Evolutionary conservation across 495 filamentous ascomycete genomes (phyloP).

Genomic region (Diplogelasinospora grovesii): DNA sequence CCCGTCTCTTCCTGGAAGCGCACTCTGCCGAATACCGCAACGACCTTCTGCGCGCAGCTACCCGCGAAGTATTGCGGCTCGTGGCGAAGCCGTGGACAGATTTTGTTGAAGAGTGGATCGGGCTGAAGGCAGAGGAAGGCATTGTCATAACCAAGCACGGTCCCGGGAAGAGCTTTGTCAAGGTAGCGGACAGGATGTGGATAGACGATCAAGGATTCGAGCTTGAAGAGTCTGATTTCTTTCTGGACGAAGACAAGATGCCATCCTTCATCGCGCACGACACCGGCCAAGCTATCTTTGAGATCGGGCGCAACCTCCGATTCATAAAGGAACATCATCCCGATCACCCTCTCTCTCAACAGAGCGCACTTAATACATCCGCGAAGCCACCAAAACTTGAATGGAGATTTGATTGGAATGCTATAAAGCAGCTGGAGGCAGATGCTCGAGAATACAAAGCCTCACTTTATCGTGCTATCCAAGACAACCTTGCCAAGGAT

Average conservation of each 20-base stretch:
- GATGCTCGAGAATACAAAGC: slow-evolving; percentile 59
- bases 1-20: slow-evolving; percentile 56
- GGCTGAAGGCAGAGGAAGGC: slow-evolving; percentile 52
- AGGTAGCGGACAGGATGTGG: slow-evolving; percentile 48
- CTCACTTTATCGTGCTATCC: slow-evolving; percentile 39
- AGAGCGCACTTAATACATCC: slow-evolving; percentile 36
- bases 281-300: slow-evolving; percentile 60
- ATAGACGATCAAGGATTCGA: slow-evolving; percentile 51
- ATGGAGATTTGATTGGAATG: slow-evolving; percentile 72
- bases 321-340: slow-evolving; percentile 67
- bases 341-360: slow-evolving; percentile 63
- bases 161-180: slow-evolving; percentile 51
- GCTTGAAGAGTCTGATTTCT: slow-evolving; percentile 48
- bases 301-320: slow-evolving; percentile 70
- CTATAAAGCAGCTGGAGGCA: slow-evolving; percentile 55
- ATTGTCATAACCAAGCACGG: slow-evolving; percentile 41
- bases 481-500: background rate
- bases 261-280: slow-evolving; percentile 63
- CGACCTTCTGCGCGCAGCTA: slow-evolving; percentile 52
- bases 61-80: slow-evolving; percentile 59
- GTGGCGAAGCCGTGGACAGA: slow-evolving; percentile 66
- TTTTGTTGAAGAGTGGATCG: slow-evolving; percentile 70
- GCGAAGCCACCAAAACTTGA: slow-evolving; percentile 51
- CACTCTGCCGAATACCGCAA: slow-evolving; percentile 58
- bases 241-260: slow-evolving; percentile 52